Base-by-base conservation (phyloP, 2,329 filamentous ascomycete genomes). In the Aspergillus alliaceus region DNA sequence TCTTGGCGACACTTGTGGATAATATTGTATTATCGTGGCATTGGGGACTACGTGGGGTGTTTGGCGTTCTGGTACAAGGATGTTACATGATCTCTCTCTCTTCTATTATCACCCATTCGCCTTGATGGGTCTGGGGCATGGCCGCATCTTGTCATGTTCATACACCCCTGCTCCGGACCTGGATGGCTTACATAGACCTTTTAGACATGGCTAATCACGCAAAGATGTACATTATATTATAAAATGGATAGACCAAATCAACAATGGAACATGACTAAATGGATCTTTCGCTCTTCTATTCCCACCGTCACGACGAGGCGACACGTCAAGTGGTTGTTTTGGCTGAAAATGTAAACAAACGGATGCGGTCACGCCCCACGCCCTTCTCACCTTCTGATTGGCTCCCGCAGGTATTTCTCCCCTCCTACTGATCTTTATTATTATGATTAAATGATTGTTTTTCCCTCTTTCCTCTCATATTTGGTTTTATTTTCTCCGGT, bases 1-100 rank as follows among this genome's bases (percentile, higher is more conserved):
- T 25, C 27, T 14, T 24, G 25, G 40, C 18, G 39, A 25, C 49
- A 34, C 31, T 54, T 61, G 52, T 57, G 57, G 55, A 58, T 56
- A 57, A 25, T 42, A 49, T 40, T 27, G 24, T 25, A 44, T 27
- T 31, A 55, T 39, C 39, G 37, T 37, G 40, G 54, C 54, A 54
- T 54, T 59, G 56, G 57, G 59, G 58, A 65, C 53, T 65, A 66
- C 64, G 63, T 70, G 69, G 58, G n/a, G n/a, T n/a, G 57, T 31
- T 39, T 44, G 62, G 55, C 59, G 58, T 56, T 58, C 54, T 50
- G 54, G 57, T 27, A 40, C 37, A 47, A 56, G 59, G 58, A 24
- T 53, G 52, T 59, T 53, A 54, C 51, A 62, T 57, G 51, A 46
- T 53, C 40, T 52, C 49, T 58, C 57, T 44, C 52, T 53, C 47